These are phyloP conservation scores for Dothideomycetes sp. DNA, from an alignment of 2,329 filamentous ascomycete species.

Conservation along the genomic window DNA sequence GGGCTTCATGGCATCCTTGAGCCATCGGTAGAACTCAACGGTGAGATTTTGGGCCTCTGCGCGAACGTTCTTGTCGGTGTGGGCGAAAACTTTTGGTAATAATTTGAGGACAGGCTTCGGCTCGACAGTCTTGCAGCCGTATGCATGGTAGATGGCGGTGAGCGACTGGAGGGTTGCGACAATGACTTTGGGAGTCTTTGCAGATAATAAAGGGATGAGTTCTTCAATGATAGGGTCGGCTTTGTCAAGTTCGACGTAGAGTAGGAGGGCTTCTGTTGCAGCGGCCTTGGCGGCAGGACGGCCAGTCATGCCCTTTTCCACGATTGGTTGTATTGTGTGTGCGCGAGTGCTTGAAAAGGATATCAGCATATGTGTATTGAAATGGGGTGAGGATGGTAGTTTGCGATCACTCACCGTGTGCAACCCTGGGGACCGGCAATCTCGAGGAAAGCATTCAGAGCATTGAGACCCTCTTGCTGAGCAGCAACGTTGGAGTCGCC, in stretches of 20 bases:
- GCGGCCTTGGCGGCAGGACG: slow-evolving; percentile 82
- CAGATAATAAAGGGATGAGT: slow-evolving; percentile 67
- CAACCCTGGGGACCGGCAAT: slow-evolving; percentile 75
- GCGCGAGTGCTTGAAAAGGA: slow-evolving; percentile 54
- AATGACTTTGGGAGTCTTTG: slow-evolving; percentile 88
- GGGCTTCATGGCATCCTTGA: slow-evolving; percentile 95
- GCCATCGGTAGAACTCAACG: slow-evolving; percentile 92
- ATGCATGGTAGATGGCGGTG: slow-evolving; percentile 81
- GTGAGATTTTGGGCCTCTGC: slow-evolving; percentile 86
- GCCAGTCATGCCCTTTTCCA: slow-evolving; percentile 87
- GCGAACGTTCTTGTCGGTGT: slow-evolving; percentile 96
- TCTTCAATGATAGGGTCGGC: slow-evolving; percentile 83
- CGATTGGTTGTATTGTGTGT: slow-evolving; percentile 66
- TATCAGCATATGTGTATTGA: slow-evolving; percentile 1
- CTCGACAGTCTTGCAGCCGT: slow-evolving; percentile 87
- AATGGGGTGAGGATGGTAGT: not conserved
- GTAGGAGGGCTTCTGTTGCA: slow-evolving; percentile 72
- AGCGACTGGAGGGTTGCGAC: slow-evolving; percentile 66
- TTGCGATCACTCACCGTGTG: slow-evolving; percentile 45
- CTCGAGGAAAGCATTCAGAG: slow-evolving; percentile 86
- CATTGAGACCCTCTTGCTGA: slow-evolving; percentile 82
- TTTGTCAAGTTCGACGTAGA: slow-evolving; percentile 85
- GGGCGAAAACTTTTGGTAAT: slow-evolving; percentile 83
- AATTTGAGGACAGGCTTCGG: slow-evolving; percentile 84
- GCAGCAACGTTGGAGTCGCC: slow-evolving; percentile 94